Base-by-base conservation (phyloP, 1,284 basidiomycete species). In the Neolentinus lepideus region DNA sequence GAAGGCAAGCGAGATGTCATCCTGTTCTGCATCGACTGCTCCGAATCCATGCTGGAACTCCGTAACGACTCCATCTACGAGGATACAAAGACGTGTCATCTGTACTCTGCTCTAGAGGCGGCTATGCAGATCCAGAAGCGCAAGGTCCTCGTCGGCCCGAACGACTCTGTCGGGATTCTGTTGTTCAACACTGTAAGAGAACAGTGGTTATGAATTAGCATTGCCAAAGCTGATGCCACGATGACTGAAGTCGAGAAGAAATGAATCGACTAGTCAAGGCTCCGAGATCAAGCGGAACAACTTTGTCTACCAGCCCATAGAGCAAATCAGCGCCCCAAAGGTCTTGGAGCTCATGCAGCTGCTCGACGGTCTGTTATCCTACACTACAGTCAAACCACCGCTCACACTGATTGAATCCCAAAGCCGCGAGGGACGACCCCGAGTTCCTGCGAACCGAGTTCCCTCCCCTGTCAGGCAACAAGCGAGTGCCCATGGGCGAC, bases 1-100 rank as follows among this genome's bases (percentile, higher is more conserved):
- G 88, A 91, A 60, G 83, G 83, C 36, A 84, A 84, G 59, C 80
- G 81, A 58, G 92, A 95, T 65, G 89, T 93, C 43, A 85, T 95
- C 52, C 73, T 98, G 16, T 97, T 98, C 72, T 92, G 90, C 65
- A 93, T 98, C 58, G 95, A 99, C 69, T 92, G 91, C 56, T 95
- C 94, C 0, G 74, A 81, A 43, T 89, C 92, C 12, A 98, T 98
- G 94, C 86, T 91, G 38, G 79, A 75, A 27, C 79, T 88, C 12
- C 75, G 76, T 33, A 83, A 89, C 27, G 81, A 85, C 57, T 78
- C 81, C 1, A 71, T 74, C 50, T 81, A 83, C 55, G 82, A 88
- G 66, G 78, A 82, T 45, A 68, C 73, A 31, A 72, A 85, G 65
- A 86, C 84, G 0, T 86, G 79, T 57, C 83, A 88, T 62, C 66